Conservation (phyloP, 1,284 basidiomycete species). For the Ganoderma resinaceum region DNA sequence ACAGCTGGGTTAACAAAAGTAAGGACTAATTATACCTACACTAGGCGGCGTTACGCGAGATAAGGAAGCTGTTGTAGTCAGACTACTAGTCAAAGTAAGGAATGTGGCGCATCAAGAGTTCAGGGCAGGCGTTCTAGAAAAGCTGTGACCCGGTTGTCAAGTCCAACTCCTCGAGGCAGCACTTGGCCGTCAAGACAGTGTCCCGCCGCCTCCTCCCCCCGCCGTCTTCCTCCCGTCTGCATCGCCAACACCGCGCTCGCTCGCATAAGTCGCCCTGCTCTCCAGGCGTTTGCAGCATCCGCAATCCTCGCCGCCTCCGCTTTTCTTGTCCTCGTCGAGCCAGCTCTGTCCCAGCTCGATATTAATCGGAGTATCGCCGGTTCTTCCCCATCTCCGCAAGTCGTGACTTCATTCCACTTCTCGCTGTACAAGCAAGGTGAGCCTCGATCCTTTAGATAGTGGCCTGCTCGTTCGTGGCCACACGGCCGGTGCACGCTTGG, state of each 20-base stretch:
- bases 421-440: conserved; percentile 34
- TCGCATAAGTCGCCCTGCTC: conserved; percentile 10
- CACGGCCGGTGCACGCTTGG: neutral
- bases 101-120: conserved; percentile 29
- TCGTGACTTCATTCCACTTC: conserved; percentile 16
- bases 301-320: neutral
- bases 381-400: conserved; percentile 20
- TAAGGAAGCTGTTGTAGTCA: conserved; percentile 9
- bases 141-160: conserved; percentile 39
- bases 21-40: neutral
- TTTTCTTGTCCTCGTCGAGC: conserved; percentile 14
- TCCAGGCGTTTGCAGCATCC: conserved; percentile 22
- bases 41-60: neutral
- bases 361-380: conserved; percentile 30
- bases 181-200: conserved; percentile 28
- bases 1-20: neutral
- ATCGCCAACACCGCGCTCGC: conserved; percentile 26
- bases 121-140: conserved; percentile 38
- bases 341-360: conserved; percentile 29
- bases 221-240: conserved; percentile 25
- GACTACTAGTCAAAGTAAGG: conserved; percentile 3
- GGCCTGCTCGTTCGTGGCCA: neutral
- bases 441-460: conserved; percentile 3
- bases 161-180: conserved; percentile 36
- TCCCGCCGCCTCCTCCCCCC: conserved; percentile 25